Conservation (phyloP, 371 early-diverging fungal species). For the Capillidium rhysosporum region DNA sequence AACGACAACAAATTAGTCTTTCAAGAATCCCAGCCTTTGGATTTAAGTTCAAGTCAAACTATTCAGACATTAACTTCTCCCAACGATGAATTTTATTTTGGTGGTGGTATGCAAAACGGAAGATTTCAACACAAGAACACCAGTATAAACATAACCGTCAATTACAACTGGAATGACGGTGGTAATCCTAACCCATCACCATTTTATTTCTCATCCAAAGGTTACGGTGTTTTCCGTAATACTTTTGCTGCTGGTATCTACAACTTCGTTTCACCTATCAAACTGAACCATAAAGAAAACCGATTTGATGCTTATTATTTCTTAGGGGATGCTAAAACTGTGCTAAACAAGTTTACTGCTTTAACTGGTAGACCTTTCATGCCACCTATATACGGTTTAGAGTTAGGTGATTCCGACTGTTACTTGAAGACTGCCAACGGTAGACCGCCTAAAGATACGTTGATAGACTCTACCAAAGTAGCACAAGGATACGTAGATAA, state of each 20-base stretch:
- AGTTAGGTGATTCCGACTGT: neutral
- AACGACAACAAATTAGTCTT: neutral
- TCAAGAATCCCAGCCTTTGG: neutral
- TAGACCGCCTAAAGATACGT: neutral
- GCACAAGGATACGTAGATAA: neutral
- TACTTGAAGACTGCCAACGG: neutral
- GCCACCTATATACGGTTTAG: conserved; percentile 1
- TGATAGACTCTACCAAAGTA: neutral
- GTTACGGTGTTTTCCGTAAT: neutral
- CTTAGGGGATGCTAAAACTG: neutral
- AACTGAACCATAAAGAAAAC: neutral
- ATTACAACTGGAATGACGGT: neutral
- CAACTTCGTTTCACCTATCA: neutral
- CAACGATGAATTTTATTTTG: neutral
- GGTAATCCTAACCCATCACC: neutral
- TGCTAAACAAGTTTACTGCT: neutral
- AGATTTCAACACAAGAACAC: neutral
- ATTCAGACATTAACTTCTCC: neutral
- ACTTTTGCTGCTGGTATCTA: neutral
- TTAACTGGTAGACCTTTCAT: conserved; percentile 1
- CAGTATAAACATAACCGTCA: neutral
- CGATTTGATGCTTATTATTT: neutral
- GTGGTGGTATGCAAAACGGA: conserved; percentile 1
- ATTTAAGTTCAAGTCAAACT: neutral
- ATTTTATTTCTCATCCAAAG: neutral